Evolutionary conservation across 768 basidiomycete genomes (phyloP).

Genomic region (Psilocybe sp.): DNA sequence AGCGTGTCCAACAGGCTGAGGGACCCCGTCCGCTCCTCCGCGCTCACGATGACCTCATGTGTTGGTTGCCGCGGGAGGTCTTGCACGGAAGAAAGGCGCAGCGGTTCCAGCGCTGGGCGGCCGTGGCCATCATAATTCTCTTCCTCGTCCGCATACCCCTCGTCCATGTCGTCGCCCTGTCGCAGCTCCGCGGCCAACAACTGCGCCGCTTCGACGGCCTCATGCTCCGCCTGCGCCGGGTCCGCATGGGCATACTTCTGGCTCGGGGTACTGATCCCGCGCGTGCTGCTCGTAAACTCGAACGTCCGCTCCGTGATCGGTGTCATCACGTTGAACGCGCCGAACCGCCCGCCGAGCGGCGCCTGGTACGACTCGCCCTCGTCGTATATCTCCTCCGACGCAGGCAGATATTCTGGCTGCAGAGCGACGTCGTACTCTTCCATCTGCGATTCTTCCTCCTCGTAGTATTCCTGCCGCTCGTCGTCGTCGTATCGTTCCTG

Average conservation of each 20-base stretch:
- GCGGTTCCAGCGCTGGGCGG: constrained; percentile 21
- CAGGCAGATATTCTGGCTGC: constrained; percentile 20
- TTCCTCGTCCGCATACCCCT: constrained; percentile 24
- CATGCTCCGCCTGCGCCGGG: constrained; percentile 33
- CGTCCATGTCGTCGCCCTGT: constrained; percentile 30
- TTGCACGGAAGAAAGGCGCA: constrained; percentile 24
- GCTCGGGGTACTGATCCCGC: constrained; percentile 42
- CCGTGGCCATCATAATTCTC: constrained; percentile 1
- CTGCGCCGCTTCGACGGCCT: constrained; percentile 52
- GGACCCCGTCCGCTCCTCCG: constrained; percentile 62
- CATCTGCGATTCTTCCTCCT: constrained; percentile 26
- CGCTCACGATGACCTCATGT: constrained; percentile 20
- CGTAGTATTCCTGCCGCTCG: constrained; percentile 25
- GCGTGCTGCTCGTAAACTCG: constrained; percentile 72
- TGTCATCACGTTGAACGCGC: constrained; percentile 90
- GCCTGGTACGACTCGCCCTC: constrained; percentile 39
- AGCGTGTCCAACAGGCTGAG: constrained; percentile 67
- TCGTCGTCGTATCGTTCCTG: constrained; percentile 29
- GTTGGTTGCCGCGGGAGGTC: constrained; percentile 18
- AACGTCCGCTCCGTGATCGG: constrained; percentile 94
- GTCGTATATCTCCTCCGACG: constrained; percentile 27
- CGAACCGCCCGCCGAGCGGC: constrained; percentile 74
- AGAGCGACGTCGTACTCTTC: constrained; percentile 31
- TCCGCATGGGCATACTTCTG: constrained; percentile 21
- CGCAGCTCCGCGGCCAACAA: constrained; percentile 49